A percentile compares a stretch with the other conserved stretches of the same genome.
These are phyloP conservation scores for Cladochytrium tenue DNA, from an alignment of 371 early-diverging fungal genomes.

Conservation along the genomic window DNA sequence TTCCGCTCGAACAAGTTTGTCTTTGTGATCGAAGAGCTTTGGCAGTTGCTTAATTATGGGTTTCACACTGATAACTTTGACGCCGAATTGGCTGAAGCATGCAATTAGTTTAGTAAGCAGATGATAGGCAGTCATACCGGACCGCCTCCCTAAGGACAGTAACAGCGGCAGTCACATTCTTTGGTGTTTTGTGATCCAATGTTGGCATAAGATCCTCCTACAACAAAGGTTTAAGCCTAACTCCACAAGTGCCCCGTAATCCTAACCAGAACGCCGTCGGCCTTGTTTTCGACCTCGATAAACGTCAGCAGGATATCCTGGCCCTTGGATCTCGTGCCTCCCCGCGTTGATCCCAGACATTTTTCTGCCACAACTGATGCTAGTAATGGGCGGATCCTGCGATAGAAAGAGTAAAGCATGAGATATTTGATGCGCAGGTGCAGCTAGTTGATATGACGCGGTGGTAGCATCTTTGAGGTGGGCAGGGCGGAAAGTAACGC, in stretches of 20 bases:
- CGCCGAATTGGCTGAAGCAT: conserved; percentile 68
- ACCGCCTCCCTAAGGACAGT: conserved; percentile 72
- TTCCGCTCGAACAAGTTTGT: conserved; percentile 90
- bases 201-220: conserved; percentile 79
- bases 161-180: conserved; percentile 80
- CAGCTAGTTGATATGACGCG: too few species aligned
- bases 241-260: background rate
- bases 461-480: background rate
- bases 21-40: conserved; percentile 88
- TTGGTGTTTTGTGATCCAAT: conserved; percentile 85
- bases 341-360: conserved; percentile 78
- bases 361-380: conserved; percentile 87
- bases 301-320: conserved; percentile 80
- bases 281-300: conserved; percentile 78
- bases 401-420: conserved; percentile 5
- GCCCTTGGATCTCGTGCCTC: conserved; percentile 77
- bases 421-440: background rate
- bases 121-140: conserved; percentile 34
- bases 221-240: background rate
- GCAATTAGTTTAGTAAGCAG: background rate
- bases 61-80: conserved; percentile 75
- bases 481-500: background rate
- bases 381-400: conserved; percentile 69
- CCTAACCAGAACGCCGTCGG: conserved; percentile 79
- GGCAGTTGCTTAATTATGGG: conserved; percentile 81